These are phyloP conservation scores for Massarina eburnea DNA, from an alignment of 2,329 filamentous ascomycete genomes.

Conservation along the genomic window DNA sequence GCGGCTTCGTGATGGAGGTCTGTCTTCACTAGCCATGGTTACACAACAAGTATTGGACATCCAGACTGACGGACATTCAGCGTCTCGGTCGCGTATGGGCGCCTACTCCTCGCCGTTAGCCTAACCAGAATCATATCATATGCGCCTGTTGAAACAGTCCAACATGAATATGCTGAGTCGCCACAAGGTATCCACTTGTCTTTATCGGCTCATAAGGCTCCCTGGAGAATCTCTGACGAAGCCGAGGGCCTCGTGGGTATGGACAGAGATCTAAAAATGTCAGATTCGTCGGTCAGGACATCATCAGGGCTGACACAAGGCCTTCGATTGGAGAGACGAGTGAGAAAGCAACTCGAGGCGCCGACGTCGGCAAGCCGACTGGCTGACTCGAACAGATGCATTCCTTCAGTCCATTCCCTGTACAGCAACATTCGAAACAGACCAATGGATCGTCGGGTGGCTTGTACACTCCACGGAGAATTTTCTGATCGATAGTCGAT, in stretches of 20 bases:
- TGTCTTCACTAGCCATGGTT: conserved; percentile 5
- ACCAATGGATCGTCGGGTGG: conserved; percentile 18
- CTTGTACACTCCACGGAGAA: conserved; percentile 19
- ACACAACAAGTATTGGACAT: conserved; percentile 16
- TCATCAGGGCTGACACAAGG: background rate
- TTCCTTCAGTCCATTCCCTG: conserved; percentile 14
- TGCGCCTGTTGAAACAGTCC: conserved; percentile 17
- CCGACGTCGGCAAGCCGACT: conserved; percentile 14
- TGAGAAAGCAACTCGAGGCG: conserved; percentile 6
- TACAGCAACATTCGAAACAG: conserved; percentile 10
- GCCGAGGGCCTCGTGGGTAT: background rate
- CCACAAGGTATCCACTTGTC: conserved; percentile 17
- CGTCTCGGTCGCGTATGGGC: conserved; percentile 10
- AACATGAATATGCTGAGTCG: background rate
- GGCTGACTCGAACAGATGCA: conserved; percentile 7
- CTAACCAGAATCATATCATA: conserved; percentile 6
- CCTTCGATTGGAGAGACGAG: background rate
- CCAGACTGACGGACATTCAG: conserved; percentile 7
- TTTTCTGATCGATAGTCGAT: conserved; percentile 18
- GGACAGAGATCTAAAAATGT: background rate
- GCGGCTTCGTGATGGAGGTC: background rate
- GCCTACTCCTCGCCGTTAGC: conserved; percentile 13
- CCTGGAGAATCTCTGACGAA: too few relatives aligned
- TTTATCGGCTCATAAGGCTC: background rate
- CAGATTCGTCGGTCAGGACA: background rate